Conservation (phyloP, 345 rosid genomes). For the Tarenaya hassleriana region DNA sequence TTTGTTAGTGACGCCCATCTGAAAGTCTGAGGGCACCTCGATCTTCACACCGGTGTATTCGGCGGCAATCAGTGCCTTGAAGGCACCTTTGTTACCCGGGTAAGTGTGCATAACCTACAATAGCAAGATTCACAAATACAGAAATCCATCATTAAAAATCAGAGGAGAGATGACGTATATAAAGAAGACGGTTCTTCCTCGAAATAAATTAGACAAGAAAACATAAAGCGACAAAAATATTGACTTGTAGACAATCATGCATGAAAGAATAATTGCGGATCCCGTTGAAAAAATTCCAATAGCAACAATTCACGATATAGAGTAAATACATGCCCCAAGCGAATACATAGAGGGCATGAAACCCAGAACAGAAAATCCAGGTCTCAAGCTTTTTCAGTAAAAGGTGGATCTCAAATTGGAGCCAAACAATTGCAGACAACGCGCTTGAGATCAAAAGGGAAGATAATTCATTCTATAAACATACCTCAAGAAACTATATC, state of each 20-base stretch:
- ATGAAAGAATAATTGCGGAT: no score
- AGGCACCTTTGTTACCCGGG: conserved; percentile 58
- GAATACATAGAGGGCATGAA: not conserved
- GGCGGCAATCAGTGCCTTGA: conserved; percentile 75
- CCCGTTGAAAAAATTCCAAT: no score
- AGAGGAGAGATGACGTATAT: not conserved
- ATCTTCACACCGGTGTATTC: conserved; percentile 77
- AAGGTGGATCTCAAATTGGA: not conserved
- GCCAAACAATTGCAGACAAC: not conserved
- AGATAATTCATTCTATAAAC: not conserved
- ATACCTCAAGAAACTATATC: not conserved
- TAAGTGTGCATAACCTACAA: conserved; percentile 57
- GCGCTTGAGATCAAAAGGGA: not conserved
- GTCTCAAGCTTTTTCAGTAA: conserved; percentile 1
- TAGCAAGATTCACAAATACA: not conserved
- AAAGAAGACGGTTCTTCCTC: not conserved
- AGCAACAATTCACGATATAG: no score
- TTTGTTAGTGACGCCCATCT: conserved; percentile 87
- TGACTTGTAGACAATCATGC: no score
- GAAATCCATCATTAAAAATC: not conserved
- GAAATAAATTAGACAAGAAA: not conserved
- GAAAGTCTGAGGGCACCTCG: conserved; percentile 44
- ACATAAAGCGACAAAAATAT: no score
- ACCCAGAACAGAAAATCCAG: not conserved
- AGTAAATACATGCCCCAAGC: no score